A percentile compares a stretch with the other conserved stretches of the same genome.
phyloP scores from a whole-genome alignment of 2,329 filamentous ascomycete genomes.

The Paraconiothyrium sp. region DNA sequence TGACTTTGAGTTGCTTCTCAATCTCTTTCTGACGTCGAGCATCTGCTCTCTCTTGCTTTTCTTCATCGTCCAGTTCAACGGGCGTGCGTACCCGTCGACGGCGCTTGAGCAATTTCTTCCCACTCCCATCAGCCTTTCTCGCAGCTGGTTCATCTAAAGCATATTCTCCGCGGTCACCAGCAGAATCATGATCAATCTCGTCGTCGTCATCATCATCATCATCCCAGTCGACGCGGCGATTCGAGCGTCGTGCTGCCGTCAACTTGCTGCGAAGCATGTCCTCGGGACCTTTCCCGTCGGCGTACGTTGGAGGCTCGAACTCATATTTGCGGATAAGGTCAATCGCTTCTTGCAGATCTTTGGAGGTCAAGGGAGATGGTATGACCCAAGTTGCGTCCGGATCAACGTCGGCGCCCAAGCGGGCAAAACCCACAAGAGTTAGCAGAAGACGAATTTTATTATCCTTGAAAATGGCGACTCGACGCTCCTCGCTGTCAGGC shows the following conservation, averaged over 20 bases:
- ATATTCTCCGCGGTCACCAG: constrained; percentile 69
- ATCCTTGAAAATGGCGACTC: constrained; percentile 86
- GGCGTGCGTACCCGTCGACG: constrained; percentile 64
- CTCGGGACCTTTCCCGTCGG: constrained; percentile 77
- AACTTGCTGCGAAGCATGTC: constrained; percentile 81
- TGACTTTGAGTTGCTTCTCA: constrained; percentile 82
- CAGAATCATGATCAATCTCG: constrained; percentile 64
- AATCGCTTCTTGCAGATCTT: constrained; percentile 73
- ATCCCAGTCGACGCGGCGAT: constrained; percentile 69
- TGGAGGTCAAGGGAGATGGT: constrained; percentile 70
- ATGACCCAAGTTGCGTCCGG: constrained; percentile 82
- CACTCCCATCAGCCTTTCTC: constrained; percentile 60
- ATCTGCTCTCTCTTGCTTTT: constrained; percentile 66
- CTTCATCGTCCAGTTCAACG: constrained; percentile 70
- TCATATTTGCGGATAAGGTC: constrained; percentile 80
- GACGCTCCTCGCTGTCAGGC: constrained; percentile 72
- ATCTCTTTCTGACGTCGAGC: constrained; percentile 72
- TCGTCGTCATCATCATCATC: constrained; percentile 78
- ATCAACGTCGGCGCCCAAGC: constrained; percentile 73
- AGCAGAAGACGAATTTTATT: constrained; percentile 86
- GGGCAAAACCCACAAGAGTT: constrained; percentile 75
- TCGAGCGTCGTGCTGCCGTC: constrained; percentile 52
- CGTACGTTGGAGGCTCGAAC: constrained; percentile 79
- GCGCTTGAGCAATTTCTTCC: constrained; percentile 64
- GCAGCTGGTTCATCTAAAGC: constrained; percentile 73